Conservation (phyloP, 176 grass and related monocot species). For the Cocos nucifera region DNA sequence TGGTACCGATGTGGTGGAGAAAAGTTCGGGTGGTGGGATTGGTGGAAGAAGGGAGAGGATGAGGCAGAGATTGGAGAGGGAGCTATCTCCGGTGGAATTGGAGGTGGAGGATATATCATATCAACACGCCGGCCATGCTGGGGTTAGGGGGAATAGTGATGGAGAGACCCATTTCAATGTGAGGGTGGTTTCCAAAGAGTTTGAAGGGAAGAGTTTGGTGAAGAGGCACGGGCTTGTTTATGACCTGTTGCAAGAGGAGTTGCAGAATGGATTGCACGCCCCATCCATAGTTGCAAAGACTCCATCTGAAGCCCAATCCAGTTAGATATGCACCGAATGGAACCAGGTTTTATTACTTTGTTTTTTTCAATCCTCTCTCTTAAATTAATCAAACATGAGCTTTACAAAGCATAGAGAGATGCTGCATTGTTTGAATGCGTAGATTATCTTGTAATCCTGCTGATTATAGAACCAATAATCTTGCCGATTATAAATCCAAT, state of each 20-base stretch:
- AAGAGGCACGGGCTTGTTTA: constrained; percentile 83
- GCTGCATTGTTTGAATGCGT: too few relatives aligned
- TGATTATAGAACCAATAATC: too few relatives aligned
- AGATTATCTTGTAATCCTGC: too few relatives aligned
- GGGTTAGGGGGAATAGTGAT: constrained; percentile 37
- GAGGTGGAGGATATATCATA: constrained; percentile 67
- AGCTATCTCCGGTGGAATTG: constrained; percentile 38
- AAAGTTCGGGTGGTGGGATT: constrained; percentile 11
- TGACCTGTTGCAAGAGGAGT: constrained; percentile 68
- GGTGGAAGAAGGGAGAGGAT: constrained; percentile 64
- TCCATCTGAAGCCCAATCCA: constrained; percentile 58
- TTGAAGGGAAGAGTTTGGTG: constrained; percentile 80
- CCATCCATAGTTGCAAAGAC: constrained; percentile 84
- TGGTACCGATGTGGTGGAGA: background rate
- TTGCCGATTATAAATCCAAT: too few relatives aligned
- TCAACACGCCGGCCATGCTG: constrained; percentile 66
- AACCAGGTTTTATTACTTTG: too few relatives aligned
- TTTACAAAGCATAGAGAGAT: too few relatives aligned
- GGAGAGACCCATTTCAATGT: constrained; percentile 94
- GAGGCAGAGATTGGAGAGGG: constrained; percentile 29
- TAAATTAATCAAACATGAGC: too few relatives aligned
- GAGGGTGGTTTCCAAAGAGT: constrained; percentile 60
- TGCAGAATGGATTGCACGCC: constrained; percentile 71
- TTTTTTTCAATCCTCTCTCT: too few relatives aligned
- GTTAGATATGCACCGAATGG: background rate